Evolutionary conservation across 106 monocot species (phyloP), one percentile per base, ranked within the genome.

Genomic region (Apostasia ramifera): DNA sequence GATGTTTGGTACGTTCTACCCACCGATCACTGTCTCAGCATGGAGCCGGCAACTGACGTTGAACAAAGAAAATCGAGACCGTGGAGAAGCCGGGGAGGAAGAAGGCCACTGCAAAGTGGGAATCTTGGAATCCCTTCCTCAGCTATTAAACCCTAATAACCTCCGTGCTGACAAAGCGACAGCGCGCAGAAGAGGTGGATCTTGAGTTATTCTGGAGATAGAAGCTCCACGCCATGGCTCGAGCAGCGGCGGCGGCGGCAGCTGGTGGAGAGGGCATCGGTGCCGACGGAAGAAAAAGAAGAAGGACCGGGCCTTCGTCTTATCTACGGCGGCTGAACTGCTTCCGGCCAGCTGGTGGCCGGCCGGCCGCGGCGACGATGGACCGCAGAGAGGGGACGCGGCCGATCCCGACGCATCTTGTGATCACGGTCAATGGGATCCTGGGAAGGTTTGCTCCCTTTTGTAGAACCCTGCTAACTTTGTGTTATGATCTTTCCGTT

Each of bases 371-470:
- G 38, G 47, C 46, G 64, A 61, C 72, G 49, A 66, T 47, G 48
- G 67, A 44, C 52, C 66, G 47, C 40, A 66, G 66, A 40, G 74
- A 13, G 1, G 73, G 40, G 40, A 2, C 41, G 59, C 73, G 66
- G 68, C 45, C 45, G 66, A 75, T 50, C 14, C 94, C 94, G 61
- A 80, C 80, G 51, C 94, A 94, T 77, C 80, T 94, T 40, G 91
- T 94, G 6, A 83, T 94, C 51, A 94, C 76, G 71, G 90, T 91
- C 65, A 88, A 91, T 58, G 94, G 94, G 52, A 76, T 94, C 62
- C 45, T 91, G 15, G 94, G 94, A 60, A 90, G 88, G 94, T 94
- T 11, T 6, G 48, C 1, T 26, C 8, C 1, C 26, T 26, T 26
- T 26, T 26, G 26, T 26, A 26, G 26, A 26, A 26, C 26, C 26